phyloP scores from a whole-genome alignment of 768 basidiomycete genomes.

The Suillus variegatus region DNA sequence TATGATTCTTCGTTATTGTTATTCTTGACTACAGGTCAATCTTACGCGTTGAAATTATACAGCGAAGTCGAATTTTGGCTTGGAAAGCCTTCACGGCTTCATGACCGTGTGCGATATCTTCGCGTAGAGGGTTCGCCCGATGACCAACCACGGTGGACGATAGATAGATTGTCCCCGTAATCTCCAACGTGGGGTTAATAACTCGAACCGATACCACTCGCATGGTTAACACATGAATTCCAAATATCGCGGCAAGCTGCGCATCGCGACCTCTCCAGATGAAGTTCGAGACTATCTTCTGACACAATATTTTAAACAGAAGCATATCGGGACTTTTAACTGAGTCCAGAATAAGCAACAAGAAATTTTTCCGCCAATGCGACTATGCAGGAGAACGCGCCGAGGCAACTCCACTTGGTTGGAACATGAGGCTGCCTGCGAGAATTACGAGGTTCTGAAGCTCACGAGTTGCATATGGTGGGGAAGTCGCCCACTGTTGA shows the following conservation, averaged over 20 bases:
- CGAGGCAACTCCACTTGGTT: not conserved
- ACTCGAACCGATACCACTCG: not conserved
- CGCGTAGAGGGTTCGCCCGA: constrained; percentile 50
- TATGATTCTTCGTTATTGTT: constrained; percentile 28
- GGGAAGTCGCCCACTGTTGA: not conserved
- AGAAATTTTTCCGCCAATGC: not conserved
- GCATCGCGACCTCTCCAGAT: not conserved
- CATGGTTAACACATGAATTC: constrained; percentile 1
- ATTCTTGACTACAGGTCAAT: not conserved
- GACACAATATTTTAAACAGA: not conserved
- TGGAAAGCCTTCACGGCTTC: constrained; percentile 93
- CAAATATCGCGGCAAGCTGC: not conserved
- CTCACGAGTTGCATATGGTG: not conserved
- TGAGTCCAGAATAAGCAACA: not conserved
- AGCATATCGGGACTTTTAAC: not conserved
- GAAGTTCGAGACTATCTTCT: not conserved
- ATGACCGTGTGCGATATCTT: constrained; percentile 84
- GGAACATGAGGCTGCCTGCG: not conserved
- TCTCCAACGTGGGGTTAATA: not conserved
- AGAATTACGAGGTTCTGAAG: not conserved
- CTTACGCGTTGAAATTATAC: constrained; percentile 14
- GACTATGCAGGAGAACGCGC: not conserved
- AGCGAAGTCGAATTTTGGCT: constrained; percentile 98
- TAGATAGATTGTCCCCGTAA: constrained; percentile 80
- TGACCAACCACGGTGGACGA: constrained; percentile 65